Conservation (phyloP, 345 rosid genomes). For the Hibiscus mutabilis region DNA sequence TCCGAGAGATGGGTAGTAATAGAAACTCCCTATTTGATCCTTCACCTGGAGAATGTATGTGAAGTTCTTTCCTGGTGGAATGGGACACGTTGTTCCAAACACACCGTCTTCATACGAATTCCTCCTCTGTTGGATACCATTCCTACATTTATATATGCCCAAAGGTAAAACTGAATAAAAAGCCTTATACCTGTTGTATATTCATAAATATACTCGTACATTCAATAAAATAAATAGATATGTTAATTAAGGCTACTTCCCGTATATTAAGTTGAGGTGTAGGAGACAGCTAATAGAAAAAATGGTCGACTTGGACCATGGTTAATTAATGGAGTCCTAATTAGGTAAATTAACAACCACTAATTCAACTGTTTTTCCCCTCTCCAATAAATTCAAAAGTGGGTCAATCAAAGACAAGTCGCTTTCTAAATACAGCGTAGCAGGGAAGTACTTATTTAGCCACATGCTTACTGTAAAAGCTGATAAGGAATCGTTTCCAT, state of each 20-base stretch:
- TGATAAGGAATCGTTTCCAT: neutral
- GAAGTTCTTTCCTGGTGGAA: slow-evolving; percentile 65
- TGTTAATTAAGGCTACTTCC: neutral
- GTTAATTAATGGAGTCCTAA: neutral
- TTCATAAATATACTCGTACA: too few relatives aligned
- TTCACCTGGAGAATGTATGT: slow-evolving; percentile 70
- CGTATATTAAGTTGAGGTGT: neutral
- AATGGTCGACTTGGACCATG: neutral
- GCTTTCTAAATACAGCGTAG: neutral
- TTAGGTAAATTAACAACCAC: neutral
- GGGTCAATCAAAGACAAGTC: slow-evolving; percentile 1
- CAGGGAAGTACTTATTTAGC: neutral
- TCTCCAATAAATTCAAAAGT: neutral
- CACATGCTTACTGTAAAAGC: neutral
- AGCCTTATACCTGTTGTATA: too few relatives aligned
- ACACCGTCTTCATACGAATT: slow-evolving; percentile 68
- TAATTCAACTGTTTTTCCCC: neutral
- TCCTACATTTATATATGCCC: slow-evolving; percentile 26
- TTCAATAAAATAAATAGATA: too few relatives aligned
- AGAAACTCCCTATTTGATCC: slow-evolving; percentile 76
- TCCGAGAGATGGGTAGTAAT: slow-evolving; percentile 65
- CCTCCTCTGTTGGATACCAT: slow-evolving; percentile 65
- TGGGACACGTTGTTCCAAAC: slow-evolving; percentile 65
- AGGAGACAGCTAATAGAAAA: slow-evolving; percentile 24
- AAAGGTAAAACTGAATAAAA: neutral